Evolutionary conservation across 257 asterid genomes (phyloP).

Genomic region (Solanum phureja): DNA sequence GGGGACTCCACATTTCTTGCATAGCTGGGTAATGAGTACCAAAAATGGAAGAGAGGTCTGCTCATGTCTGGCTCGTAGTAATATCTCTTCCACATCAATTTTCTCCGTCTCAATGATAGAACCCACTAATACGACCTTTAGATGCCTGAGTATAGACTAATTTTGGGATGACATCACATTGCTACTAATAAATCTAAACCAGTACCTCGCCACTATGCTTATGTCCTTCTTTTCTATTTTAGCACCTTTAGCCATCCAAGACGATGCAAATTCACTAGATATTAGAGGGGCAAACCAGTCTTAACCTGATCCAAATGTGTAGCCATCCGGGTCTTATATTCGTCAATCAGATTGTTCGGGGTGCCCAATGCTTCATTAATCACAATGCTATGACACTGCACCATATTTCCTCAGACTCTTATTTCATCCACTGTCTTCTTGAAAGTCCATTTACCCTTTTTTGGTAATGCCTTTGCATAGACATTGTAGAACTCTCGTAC

Average conservation of each 20-base stretch:
- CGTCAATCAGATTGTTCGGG: background rate
- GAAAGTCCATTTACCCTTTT: no score
- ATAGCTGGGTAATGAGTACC: background rate
- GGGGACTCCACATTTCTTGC: background rate
- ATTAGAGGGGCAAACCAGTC: background rate
- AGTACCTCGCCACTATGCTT: background rate
- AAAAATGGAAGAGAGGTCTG: background rate
- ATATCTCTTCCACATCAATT: background rate
- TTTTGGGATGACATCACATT: background rate
- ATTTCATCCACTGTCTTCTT: background rate
- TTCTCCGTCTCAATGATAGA: no score
- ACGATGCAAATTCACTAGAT: accelerated
- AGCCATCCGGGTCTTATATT: background rate
- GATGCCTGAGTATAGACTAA: background rate
- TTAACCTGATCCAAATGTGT: background rate
- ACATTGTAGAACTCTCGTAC: background rate
- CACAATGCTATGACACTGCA: background rate
- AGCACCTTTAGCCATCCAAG: background rate
- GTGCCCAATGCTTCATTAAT: background rate
- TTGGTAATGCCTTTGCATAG: background rate
- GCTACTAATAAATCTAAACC: background rate
- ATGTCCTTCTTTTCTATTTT: background rate
- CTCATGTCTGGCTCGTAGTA: no score
- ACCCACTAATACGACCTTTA: background rate
- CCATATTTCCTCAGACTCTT: background rate